Evolutionary conservation across 768 basidiomycete species (phyloP), one percentile per base, ranked within the genome.

Genomic region (Naganishia friedmannii): DNA sequence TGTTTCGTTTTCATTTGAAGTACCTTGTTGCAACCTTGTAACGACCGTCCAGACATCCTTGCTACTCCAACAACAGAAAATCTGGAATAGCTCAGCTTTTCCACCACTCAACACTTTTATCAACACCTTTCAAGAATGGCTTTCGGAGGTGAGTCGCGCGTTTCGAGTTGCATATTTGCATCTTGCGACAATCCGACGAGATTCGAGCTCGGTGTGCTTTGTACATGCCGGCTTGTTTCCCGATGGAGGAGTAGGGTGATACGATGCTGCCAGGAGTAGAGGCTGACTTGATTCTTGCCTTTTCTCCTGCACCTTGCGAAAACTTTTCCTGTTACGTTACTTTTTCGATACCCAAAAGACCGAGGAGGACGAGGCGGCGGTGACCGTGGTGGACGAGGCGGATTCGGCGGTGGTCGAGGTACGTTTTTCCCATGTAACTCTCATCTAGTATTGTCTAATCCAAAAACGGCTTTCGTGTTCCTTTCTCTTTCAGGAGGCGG

Each of bases 111-210:
- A 51, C 66, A 28, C 12, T 39, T 37, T 53, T 21, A 12, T 54
- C 42, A 53, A 32, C 39, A 29, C 67, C n/a, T 42, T 21, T 23
- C 53, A 74, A 65, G 53, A 72, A 79, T 79, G 79, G 77, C 74
- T 67, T 80, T 80, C 73, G 78, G 78, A 32, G 65, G 65, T 66
- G 65, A 66, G 65, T 66, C 2, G 15, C 34, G 17, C 17, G 29
- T 31, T 31, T 56, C 54, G 54, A 29, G 4, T 56, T 29, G 34
- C 15, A 28, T n/a, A 19, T 15, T 28, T 3, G 21, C 4, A 15
- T 57, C 7, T 57, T 57, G 21, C 28, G 29, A 57, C 21, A 21
- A 17, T 2, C 15, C 42, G 42, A 42, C 9, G 15, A 21, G 54
- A 56, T 2, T 56, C 55, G 28, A 57, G 34, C 55, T 51, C 12